Base-by-base conservation (phyloP, 305 asterid species). In the Striga hermonthica region DNA sequence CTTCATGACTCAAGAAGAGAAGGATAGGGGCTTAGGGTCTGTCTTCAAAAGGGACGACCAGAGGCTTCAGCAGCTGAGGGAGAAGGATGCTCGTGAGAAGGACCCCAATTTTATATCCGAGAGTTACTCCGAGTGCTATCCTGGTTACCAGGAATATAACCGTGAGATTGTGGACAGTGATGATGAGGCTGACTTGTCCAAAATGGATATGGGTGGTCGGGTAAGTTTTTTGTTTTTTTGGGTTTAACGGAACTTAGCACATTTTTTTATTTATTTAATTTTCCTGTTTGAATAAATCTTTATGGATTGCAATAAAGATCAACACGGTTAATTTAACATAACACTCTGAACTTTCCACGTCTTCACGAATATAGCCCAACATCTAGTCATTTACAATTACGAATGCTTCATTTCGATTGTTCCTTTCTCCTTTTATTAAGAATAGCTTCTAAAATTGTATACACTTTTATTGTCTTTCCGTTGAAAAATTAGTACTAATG, bases 191-290 rank as follows among this genome's bases (percentile, higher is more conserved):
- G 98, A 92, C 80, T 76, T 92, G 75, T 78, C 98, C 61, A 92
- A 92, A 77, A 92, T 92, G 98, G 98, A 92, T 66, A 92, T 92
- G 97, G 98, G 97, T 43, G 97, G 96, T 65, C 87, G 95, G 57
- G 98, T 92, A 71, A 92, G 96, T 73, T 60, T 58, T 47, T 66
- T 60, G 5, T 35, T 64, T n/a, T 40, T 68, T 28, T 60, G 14
- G n/a, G n/a, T n/a, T n/a, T n/a, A n/a, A n/a, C n/a, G n/a, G n/a
- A n/a, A n/a, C n/a, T n/a, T n/a, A n/a, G n/a, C n/a, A n/a, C n/a
- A n/a, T n/a, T n/a, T 50, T 10, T 45, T 7, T 7, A 45, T 45
- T 7, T 7, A 9, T 8, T 1, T 6, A 4, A 13, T 50, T 50
- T 4, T 16, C 13, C 14, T 50, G 7, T n/a, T n/a, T n/a, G 15